phyloP scores from a whole-genome alignment of 2,329 filamentous ascomycete genomes.

The Microdochium trichocladiopsis region DNA sequence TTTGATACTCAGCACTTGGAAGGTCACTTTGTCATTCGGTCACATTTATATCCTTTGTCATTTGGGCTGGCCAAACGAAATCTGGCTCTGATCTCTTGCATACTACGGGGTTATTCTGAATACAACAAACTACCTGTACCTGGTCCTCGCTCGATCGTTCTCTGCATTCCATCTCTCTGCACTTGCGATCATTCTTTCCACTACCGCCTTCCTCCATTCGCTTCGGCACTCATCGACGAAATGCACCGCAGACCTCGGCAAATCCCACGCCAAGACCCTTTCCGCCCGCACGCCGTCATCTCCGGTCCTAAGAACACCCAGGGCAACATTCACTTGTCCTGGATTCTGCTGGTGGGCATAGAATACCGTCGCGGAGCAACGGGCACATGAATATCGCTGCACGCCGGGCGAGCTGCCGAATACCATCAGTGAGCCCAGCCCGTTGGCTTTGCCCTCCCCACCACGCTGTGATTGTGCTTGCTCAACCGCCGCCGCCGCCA shows the following conservation, averaged over 20 bases:
- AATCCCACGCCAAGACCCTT: neutral
- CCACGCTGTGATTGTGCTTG: neutral
- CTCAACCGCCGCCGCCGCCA: neutral
- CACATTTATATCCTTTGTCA: no score
- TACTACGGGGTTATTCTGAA: no score
- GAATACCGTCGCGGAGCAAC: neutral
- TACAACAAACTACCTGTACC: no score
- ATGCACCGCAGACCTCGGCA: neutral
- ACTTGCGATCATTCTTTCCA: neutral
- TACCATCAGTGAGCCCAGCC: neutral
- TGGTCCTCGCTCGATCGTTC: no score
- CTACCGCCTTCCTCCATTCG: neutral
- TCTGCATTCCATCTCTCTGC: neutral
- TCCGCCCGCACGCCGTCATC: neutral
- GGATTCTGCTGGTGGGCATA: neutral
- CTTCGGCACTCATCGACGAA: neutral
- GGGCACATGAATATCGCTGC: neutral
- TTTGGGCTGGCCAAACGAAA: no score
- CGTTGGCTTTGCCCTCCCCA: no score
- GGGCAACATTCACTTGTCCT: neutral
- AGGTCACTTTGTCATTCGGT: no score
- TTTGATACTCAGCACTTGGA: no score
- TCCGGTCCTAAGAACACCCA: neutral
- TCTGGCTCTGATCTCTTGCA: no score
- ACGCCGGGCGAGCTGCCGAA: neutral